Evolutionary conservation across 495 filamentous ascomycete genomes (phyloP), one percentile per base, ranked within the genome.

Genomic region (Penicillium chermesinum): DNA sequence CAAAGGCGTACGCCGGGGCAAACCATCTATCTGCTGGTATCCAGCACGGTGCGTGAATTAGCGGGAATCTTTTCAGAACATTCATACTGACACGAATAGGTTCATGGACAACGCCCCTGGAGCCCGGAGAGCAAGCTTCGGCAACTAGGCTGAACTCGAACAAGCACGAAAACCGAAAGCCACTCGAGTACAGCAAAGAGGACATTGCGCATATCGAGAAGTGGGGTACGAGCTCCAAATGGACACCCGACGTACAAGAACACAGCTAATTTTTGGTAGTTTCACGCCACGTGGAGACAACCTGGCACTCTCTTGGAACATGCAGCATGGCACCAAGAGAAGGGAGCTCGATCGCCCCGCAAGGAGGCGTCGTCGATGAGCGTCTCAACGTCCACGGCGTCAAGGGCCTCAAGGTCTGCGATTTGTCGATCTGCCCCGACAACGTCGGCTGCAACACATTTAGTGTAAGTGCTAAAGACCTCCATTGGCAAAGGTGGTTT

Each of bases 391-490:
- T 91, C 34, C 81, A 90, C 57, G 87, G 86, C 44, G 85, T 89
- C 22, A 77, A 88, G 68, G 82, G 83, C 13, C 79, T 93, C 40
- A 91, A 91, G 74, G 85, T 89, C 35, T 85, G 86, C 12, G 88
- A 91, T 66, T 69, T 91, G 41, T 83, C 78, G 18, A 89, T 91
- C 63, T 89, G 83, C 60, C 86, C 87, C 1, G 86, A 88, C 61
- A 93, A 93, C 50, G 83, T 91, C 17, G 85, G 86, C 22, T 87
- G 83, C 72, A 89, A 89, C 63, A 89, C 85, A 52, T 83, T 69
- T 64, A 80, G 72, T 47, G 67, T 69, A 54, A 46, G 65, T 59
- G 2, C 13, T 46, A n/a, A 3, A 22, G 7, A 14, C 12, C 3
- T 3, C 15, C 17, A 5, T 12, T 3, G 20, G 7, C 35, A 37